Percentiles rank a stretch among this genome's conserved stretches.
Conservation (phyloP, 495 filamentous ascomycete species). For the Hypoxylon trugodes region DNA sequence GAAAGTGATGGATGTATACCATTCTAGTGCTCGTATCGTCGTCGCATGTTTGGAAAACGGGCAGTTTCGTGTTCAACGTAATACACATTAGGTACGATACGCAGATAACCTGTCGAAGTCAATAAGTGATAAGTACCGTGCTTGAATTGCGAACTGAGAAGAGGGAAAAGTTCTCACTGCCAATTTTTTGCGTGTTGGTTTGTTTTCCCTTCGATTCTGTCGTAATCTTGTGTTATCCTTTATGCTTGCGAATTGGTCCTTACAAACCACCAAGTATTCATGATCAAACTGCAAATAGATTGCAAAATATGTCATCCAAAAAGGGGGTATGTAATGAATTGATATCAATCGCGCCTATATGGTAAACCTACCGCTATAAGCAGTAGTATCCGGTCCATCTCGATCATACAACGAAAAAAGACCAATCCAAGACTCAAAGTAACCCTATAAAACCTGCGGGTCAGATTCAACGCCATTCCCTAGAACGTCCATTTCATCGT, state of each 20-base stretch:
- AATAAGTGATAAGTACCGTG: no score
- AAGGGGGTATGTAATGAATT: conserved; percentile 21
- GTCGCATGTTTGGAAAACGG: neutral
- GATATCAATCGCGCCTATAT: conserved; percentile 11
- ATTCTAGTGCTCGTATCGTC: neutral
- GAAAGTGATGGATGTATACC: no score
- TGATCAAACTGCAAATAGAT: neutral
- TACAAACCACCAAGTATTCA: neutral
- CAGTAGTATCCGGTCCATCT: neutral
- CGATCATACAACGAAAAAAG: neutral
- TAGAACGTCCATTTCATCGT: conserved; percentile 4
- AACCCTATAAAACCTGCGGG: neutral
- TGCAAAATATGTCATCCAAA: neutral
- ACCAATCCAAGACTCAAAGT: neutral
- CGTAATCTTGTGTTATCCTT: no score
- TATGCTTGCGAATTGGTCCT: neutral
- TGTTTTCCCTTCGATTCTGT: no score
- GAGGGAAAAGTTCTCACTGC: no score
- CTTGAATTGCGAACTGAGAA: no score
- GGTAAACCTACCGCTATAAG: neutral
- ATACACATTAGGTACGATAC: no score
- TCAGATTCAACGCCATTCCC: neutral
- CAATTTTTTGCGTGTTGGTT: no score
- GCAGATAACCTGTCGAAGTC: no score
- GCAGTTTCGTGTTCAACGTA: no score